Conservation (phyloP, 2,329 filamentous ascomycete species). For the Corinectria fuckeliana region DNA sequence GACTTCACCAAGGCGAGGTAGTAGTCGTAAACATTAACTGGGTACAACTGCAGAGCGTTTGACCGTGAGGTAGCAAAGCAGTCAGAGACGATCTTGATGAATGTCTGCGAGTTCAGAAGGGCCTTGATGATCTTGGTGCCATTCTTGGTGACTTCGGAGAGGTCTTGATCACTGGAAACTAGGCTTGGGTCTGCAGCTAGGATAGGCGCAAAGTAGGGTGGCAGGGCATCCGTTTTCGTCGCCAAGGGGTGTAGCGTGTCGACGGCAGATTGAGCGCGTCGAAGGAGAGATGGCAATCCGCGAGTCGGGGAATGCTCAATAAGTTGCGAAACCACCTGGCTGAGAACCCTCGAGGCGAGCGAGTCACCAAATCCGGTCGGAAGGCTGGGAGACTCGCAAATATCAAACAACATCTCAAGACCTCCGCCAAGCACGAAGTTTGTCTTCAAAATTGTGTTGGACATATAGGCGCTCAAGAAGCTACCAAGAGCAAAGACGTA, state of each 20-base stretch:
- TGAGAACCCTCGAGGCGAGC: slow-evolving; percentile 71
- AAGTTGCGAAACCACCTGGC: slow-evolving; percentile 76
- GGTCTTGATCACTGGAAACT: slow-evolving; percentile 42
- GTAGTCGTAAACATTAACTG: slow-evolving; percentile 84
- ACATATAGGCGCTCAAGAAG: slow-evolving; percentile 78
- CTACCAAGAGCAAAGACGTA: slow-evolving; percentile 79
- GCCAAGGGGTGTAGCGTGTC: slow-evolving; percentile 72
- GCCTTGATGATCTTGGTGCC: slow-evolving; percentile 84
- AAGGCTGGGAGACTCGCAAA: slow-evolving; percentile 82
- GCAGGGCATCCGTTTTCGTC: slow-evolving; percentile 51
- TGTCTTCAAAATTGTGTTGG: slow-evolving; percentile 74
- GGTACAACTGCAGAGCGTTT: slow-evolving; percentile 69
- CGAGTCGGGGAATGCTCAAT: slow-evolving; percentile 82
- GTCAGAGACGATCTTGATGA: slow-evolving; percentile 76
- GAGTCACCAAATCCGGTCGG: slow-evolving; percentile 67
- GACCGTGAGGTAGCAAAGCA: slow-evolving; percentile 75
- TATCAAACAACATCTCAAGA: slow-evolving; percentile 82
- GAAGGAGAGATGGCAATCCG: slow-evolving; percentile 80
- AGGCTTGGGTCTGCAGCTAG: slow-evolving; percentile 54
- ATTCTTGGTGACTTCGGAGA: slow-evolving; percentile 54
- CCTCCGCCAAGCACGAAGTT: slow-evolving; percentile 81
- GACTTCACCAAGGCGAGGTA: slow-evolving; percentile 77
- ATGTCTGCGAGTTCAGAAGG: slow-evolving; percentile 75
- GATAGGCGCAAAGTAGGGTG: slow-evolving; percentile 74
- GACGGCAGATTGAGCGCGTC: slow-evolving; percentile 73